A percentile compares a stretch with the other conserved stretches of the same genome.
These are phyloP conservation scores for Cladophialophora carrionii DNA, from an alignment of 2,329 filamentous ascomycete genomes.

Conservation along the genomic window DNA sequence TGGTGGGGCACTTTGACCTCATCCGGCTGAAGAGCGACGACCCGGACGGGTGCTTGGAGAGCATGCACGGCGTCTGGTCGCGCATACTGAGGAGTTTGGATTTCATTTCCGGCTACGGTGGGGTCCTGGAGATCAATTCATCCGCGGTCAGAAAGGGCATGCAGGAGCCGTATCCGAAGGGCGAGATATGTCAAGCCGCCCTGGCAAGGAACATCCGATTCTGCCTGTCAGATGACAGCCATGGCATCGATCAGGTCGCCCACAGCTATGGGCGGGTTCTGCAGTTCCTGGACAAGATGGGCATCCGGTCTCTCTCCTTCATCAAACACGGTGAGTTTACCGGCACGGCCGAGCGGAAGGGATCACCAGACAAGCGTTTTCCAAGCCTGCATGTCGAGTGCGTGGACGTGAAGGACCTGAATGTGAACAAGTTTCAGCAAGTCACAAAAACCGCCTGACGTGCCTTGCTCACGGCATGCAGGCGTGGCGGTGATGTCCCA, in stretches of 20 bases:
- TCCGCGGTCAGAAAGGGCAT: slow-evolving; percentile 86
- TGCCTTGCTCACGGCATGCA: neutral
- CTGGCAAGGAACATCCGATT: slow-evolving; percentile 74
- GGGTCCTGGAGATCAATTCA: slow-evolving; percentile 87
- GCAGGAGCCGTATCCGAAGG: slow-evolving; percentile 83
- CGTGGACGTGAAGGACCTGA: slow-evolving; percentile 22
- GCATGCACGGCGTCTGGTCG: slow-evolving; percentile 70
- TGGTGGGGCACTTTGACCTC: slow-evolving; percentile 94
- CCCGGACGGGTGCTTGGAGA: slow-evolving; percentile 63
- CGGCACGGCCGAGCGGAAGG: neutral
- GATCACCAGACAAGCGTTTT: slow-evolving; percentile 20
- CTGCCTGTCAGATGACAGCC: slow-evolving; percentile 92
- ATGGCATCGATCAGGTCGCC: slow-evolving; percentile 83
- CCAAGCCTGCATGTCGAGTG: slow-evolving; percentile 13
- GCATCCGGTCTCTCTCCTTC: slow-evolving; percentile 47
- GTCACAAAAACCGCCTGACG: neutral
- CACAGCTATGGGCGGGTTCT: slow-evolving; percentile 76
- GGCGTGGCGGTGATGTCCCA: neutral
- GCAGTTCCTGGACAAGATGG: slow-evolving; percentile 64
- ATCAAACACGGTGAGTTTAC: slow-evolving; percentile 36
- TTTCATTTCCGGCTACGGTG: slow-evolving; percentile 72
- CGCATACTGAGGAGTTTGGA: slow-evolving; percentile 73
- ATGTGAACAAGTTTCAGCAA: slow-evolving; percentile 21
- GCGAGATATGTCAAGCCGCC: slow-evolving; percentile 77
- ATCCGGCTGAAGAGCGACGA: slow-evolving; percentile 77